phyloP scores from a whole-genome alignment of 495 filamentous ascomycete species.

The Glutinoglossum americanum region DNA sequence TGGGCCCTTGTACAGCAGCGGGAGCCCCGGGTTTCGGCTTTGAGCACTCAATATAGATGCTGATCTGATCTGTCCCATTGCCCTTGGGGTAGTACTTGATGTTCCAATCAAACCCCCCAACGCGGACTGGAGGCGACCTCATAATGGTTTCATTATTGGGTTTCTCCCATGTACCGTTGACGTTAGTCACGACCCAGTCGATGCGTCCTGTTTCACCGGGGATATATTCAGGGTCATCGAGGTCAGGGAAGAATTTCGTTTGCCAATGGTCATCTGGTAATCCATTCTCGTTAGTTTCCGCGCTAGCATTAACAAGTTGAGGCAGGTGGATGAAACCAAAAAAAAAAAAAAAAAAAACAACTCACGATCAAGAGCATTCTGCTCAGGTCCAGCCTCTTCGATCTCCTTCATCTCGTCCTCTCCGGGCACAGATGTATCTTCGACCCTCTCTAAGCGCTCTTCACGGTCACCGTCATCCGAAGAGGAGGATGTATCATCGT shows the following conservation, averaged over 20 bases:
- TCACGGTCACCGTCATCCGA: background rate
- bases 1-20: background rate
- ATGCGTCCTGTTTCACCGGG: conserved; percentile 31
- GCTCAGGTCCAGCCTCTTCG: conserved; percentile 24
- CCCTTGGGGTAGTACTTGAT: conserved; percentile 50
- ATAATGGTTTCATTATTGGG: conserved; percentile 37
- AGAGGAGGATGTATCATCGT: background rate
- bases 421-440: conserved; percentile 35
- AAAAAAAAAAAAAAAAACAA: background rate
- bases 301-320: no score
- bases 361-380: conserved; percentile 33
- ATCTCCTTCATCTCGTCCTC: conserved; percentile 40
- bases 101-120: conserved; percentile 45
- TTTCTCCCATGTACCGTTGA: conserved; percentile 37
- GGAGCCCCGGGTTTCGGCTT: background rate
- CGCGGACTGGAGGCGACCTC: conserved; percentile 32
- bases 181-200: conserved; percentile 35
- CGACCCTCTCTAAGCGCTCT: conserved; percentile 7
- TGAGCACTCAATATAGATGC: conserved; percentile 42
- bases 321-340: background rate
- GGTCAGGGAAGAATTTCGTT: conserved; percentile 29
- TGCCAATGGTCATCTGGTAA: conserved; percentile 35
- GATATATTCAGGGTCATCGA: conserved; percentile 38
- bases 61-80: conserved; percentile 38
- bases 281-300: background rate